Evolutionary conservation across 1,284 basidiomycete genomes (phyloP).

Genomic region (Ceratobasidium sp.): DNA sequence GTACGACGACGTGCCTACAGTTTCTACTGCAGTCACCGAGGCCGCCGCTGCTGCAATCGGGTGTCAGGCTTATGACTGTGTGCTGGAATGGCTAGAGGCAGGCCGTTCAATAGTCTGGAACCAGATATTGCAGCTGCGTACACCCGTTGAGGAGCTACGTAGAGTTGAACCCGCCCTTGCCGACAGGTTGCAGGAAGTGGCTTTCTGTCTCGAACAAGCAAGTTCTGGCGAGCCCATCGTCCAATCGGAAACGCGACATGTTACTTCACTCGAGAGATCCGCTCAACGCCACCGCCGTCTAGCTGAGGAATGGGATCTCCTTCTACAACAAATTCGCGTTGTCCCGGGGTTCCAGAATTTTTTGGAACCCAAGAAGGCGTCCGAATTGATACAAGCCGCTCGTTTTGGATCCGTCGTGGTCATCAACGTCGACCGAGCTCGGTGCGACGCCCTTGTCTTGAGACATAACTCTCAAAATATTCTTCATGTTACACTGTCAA

Average conservation of each 20-base stretch:
- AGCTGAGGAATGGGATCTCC: background rate
- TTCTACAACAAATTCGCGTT: background rate
- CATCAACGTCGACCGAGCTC: background rate
- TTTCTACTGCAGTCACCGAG: background rate
- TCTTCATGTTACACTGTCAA: background rate
- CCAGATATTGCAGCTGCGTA: background rate
- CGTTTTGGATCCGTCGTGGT: background rate
- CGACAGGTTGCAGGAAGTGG: background rate
- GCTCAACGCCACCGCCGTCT: background rate
- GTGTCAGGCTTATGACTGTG: background rate
- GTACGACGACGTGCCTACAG: background rate
- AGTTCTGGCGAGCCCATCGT: background rate
- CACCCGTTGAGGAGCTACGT: background rate
- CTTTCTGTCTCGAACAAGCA: background rate
- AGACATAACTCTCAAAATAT: background rate
- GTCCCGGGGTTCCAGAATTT: background rate
- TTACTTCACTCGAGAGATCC: background rate
- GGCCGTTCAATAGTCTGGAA: constrained; percentile 14
- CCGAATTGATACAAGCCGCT: background rate
- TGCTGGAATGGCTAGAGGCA: constrained; percentile 26
- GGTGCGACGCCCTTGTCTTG: background rate
- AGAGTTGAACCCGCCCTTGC: background rate
- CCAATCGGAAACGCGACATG: background rate
- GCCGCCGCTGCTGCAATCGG: constrained; percentile 1
- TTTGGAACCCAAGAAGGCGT: constrained; percentile 7